These are phyloP conservation scores for Allium fistulosum DNA, from an alignment of 106 monocot species.

Conservation along the genomic window DNA sequence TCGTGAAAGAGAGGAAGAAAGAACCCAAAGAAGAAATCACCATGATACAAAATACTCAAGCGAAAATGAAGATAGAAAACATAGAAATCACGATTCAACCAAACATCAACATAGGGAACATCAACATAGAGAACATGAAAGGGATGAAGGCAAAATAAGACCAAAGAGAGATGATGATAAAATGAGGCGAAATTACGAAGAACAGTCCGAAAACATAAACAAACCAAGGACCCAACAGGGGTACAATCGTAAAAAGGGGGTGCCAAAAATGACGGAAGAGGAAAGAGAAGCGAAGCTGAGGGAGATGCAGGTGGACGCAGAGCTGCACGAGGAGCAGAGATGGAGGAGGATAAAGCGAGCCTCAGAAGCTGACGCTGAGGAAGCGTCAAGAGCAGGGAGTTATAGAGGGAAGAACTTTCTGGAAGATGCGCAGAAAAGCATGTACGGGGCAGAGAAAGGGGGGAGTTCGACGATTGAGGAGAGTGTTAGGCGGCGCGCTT, in stretches of 20 bases:
- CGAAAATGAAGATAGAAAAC: conserved; percentile 11
- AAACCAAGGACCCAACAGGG: conserved; percentile 15
- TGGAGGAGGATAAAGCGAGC: conserved; percentile 80
- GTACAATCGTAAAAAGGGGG: conserved; percentile 24
- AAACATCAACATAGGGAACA: not conserved
- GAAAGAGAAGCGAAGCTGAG: conserved; percentile 64
- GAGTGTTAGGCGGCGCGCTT: conserved; percentile 83
- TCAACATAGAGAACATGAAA: not conserved
- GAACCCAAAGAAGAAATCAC: conserved; percentile 4
- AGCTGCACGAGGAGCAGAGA: conserved; percentile 92
- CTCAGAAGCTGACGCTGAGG: conserved; percentile 57
- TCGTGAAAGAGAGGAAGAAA: conserved; percentile 14
- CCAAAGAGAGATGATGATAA: no score
- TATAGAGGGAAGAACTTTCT: conserved; percentile 75
- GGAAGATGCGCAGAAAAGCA: conserved; percentile 70
- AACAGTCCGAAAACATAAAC: conserved; percentile 11
- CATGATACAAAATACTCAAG: conserved; percentile 14
- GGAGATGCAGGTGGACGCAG: conserved; percentile 88
- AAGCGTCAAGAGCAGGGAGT: conserved; percentile 28
- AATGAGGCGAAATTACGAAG: no score
- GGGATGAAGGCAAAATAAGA: conserved; percentile 17
- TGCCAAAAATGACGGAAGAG: conserved; percentile 67
- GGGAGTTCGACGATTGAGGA: conserved; percentile 89
- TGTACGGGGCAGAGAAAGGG: conserved; percentile 76
- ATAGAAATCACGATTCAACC: conserved; percentile 6